phyloP scores from a whole-genome alignment of 805 yeast species.

The Candida coquimbonensis region DNA sequence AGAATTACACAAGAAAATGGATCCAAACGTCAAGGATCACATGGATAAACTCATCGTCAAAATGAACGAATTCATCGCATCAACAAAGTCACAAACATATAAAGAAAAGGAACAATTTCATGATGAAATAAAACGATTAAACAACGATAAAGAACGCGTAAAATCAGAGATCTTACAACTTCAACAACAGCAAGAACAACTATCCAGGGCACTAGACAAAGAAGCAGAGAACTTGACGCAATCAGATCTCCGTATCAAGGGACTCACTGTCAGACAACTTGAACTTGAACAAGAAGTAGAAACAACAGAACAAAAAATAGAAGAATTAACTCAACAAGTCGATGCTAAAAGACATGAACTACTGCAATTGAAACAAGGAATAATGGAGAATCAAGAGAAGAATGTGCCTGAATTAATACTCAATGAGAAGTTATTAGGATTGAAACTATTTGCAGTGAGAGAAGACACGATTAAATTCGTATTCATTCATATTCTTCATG shows the following conservation, averaged over 20 bases:
- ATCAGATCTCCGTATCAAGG: slow-evolving; percentile 26
- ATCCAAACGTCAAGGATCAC: not conserved
- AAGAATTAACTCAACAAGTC: slow-evolving; percentile 27
- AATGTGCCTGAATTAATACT: slow-evolving; percentile 46
- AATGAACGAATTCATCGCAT: not conserved
- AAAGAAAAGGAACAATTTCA: not conserved
- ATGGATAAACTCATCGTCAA: not conserved
- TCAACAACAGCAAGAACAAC: not conserved
- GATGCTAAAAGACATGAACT: slow-evolving; percentile 27
- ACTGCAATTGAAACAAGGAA: slow-evolving; percentile 26
- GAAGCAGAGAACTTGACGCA: slow-evolving; percentile 25
- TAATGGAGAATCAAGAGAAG: slow-evolving; percentile 36
- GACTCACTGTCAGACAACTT: slow-evolving; percentile 28
- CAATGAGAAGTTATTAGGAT: slow-evolving; percentile 49
- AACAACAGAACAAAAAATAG: slow-evolving; percentile 25
- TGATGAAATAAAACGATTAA: not conserved
- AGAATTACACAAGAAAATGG: not conserved
- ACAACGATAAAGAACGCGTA: slow-evolving; percentile 8
- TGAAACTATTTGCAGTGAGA: slow-evolving; percentile 43
- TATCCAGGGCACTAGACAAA: not conserved
- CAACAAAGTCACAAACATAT: too few species aligned
- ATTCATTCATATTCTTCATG: slow-evolving; percentile 42
- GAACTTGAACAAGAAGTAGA: slow-evolving; percentile 26
- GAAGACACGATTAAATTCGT: slow-evolving; percentile 41
- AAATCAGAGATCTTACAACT: not conserved